Base-by-base conservation (phyloP, 495 filamentous ascomycete genomes). In the Aspergillus diversus region DNA sequence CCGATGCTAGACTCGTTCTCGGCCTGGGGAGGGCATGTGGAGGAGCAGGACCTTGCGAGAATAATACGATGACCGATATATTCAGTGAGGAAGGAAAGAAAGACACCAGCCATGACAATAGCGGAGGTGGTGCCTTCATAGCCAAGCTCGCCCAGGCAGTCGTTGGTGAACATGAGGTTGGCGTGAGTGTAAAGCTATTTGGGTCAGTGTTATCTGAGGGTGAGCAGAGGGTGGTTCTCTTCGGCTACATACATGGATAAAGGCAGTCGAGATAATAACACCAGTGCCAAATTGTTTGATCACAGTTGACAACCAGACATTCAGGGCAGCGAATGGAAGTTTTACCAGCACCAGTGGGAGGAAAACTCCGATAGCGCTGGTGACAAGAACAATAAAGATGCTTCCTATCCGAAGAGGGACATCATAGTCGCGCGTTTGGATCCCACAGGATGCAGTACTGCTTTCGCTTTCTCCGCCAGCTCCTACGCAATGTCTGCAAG, bases 241-340 rank as follows among this genome's bases (percentile, higher is more conserved):
- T 17, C 16, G 16, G 9, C 37, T 33, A 62, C 80, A 71, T 59
- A 88, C 84, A 68, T 92, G 89, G 17, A 92, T 75, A 57, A 91
- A 90, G 13, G 87, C 88, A 0, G 89, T 92, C 5, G 89, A 80
- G 49, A 92, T 79, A 61, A 92, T 86, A 21, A 92, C 84, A 2
- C 90, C 90, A 0, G 90, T 91, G 6, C 90, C 89, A 60, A 92
- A 91, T 60, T 92, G 89, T 65, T 89, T 85, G 33, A 90, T 77
- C 12, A 72, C 43, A 0, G 70, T 77, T 52, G 69, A 75, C 8
- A 83, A 66, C 16, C 82, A 80, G 52, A 84, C 81, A 37, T 82
- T 75, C 55, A 80, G 62, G 4, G 62, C 63, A 12, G 65, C 61
- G 15, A 67, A 71, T 5, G 71, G 74, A 4, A 77, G 66, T 33